Base-by-base conservation (phyloP, 192 early-diverging fungal genomes). In the Coemansia sp. region DNA sequence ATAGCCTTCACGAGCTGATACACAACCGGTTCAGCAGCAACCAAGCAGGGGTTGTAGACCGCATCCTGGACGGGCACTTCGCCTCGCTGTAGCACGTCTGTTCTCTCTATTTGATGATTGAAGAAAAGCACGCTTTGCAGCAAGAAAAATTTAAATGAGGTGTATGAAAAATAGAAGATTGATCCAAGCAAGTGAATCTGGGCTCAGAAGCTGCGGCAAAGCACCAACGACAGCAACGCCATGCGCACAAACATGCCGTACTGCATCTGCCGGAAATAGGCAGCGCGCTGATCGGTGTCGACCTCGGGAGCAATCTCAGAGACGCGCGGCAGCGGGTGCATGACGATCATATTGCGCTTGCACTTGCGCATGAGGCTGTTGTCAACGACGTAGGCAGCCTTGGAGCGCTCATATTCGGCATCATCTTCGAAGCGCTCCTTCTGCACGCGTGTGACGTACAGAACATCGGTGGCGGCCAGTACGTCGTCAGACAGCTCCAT, bases 211-310 rank as follows among this genome's bases (percentile, higher is more conserved):
- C 58, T 62, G 62, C 66, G 68, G 73, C 73, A 68, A 7, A 87
- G 71, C n/a, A 92, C 93, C 52, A 97, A 85, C 41, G 95, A 92
- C 58, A 99, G 78, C 24, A 99, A 82, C 8, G 97, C 95, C 97
- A 99, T 99, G 52, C 97, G 87, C 5, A 98, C 97, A 84, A 90
- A 98, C 74, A 99, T 84, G 60, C 97, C 97, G 81, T 98, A 95
- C 24, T 87, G 84, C 97, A 99, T 98, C 80, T 99, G 97, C 57
- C 95, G 83, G 86, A 98, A 98, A 82, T 99, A 99, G 21, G 93
- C 94, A 16, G 97, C 94, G 34, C 97, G 86, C 73, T 90, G 93
- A 73, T 99, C 97, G 64, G 95, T 96, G 72, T 99, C 97, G 24
- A 99, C 96, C 73, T 99, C 96, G 34, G 92, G 92, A 53, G 93